Evolutionary conservation across 345 rosid genomes (phyloP).

Genomic region (Firmiana major): DNA sequence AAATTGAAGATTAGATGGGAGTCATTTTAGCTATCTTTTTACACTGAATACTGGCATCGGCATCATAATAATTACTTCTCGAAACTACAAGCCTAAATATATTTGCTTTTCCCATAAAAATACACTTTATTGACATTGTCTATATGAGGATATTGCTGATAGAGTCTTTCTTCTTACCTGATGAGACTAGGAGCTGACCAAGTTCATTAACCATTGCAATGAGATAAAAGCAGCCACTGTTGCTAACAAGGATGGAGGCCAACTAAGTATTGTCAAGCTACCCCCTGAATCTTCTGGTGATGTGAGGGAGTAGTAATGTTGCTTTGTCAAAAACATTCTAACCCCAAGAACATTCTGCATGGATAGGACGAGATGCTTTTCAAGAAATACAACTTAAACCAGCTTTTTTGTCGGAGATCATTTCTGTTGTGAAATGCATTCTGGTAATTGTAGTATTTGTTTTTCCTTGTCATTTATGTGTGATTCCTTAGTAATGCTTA

Average conservation of each 20-base stretch:
- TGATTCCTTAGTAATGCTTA: no score
- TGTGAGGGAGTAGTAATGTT: slow-evolving; percentile 32
- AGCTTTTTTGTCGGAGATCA: background rate
- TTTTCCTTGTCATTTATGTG: background rate
- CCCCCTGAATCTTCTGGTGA: slow-evolving; percentile 33
- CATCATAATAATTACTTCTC: background rate
- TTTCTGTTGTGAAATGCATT: background rate
- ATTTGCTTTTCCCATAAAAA: background rate
- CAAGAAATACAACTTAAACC: background rate
- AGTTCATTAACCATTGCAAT: slow-evolving; percentile 86
- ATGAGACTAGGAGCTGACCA: slow-evolving; percentile 59
- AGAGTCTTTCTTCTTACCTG: background rate
- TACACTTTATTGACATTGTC: background rate
- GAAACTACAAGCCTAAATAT: background rate
- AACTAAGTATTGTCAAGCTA: slow-evolving; percentile 54
- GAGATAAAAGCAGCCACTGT: slow-evolving; percentile 78
- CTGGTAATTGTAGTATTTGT: background rate
- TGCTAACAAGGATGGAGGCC: slow-evolving; percentile 81
- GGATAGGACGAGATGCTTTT: background rate
- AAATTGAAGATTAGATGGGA: background rate
- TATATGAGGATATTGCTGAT: background rate
- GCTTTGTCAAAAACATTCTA: background rate
- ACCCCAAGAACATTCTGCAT: background rate
- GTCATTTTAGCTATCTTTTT: background rate
- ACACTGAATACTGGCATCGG: background rate